Percentiles rank a stretch among this genome's conserved stretches.
These are phyloP conservation scores for Xylaria digitata DNA, from an alignment of 2,329 filamentous ascomycete species.

Conservation along the genomic window DNA sequence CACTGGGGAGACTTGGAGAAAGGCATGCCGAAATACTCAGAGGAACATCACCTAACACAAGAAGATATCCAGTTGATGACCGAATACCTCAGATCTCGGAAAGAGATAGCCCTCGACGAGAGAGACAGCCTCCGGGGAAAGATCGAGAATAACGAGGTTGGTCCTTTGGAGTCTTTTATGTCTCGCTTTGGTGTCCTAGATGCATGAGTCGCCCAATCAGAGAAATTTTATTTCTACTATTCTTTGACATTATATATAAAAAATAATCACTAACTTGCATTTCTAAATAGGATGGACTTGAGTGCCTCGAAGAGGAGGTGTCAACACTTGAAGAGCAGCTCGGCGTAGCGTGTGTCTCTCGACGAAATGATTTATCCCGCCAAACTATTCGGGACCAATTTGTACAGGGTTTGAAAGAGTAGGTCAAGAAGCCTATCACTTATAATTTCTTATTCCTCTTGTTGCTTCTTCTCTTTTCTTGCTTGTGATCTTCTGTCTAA, in stretches of 20 bases:
- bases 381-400: conserved; percentile 66
- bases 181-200: neutral
- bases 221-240: neutral
- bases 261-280: neutral
- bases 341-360: conserved; percentile 57
- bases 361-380: conserved; percentile 65
- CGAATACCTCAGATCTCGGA: conserved; percentile 28
- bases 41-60: conserved; percentile 40
- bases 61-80: conserved; percentile 34
- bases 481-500: neutral
- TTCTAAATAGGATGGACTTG: conserved; percentile 48
- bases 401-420: conserved; percentile 66
- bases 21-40: conserved; percentile 35
- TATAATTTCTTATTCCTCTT: neutral
- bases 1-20: conserved; percentile 33
- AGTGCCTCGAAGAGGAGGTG: conserved; percentile 44
- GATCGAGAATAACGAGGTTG: conserved; percentile 39
- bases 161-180: neutral
- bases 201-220: neutral
- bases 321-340: conserved; percentile 39
- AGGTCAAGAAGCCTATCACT: conserved; percentile 25
- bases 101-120: conserved; percentile 13
- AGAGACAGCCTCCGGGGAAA: conserved; percentile 20
- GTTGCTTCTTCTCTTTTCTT: neutral
- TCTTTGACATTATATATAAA: too few species aligned